phyloP scores from a whole-genome alignment of 768 basidiomycete species.

The Coprinopsis sp. region DNA sequence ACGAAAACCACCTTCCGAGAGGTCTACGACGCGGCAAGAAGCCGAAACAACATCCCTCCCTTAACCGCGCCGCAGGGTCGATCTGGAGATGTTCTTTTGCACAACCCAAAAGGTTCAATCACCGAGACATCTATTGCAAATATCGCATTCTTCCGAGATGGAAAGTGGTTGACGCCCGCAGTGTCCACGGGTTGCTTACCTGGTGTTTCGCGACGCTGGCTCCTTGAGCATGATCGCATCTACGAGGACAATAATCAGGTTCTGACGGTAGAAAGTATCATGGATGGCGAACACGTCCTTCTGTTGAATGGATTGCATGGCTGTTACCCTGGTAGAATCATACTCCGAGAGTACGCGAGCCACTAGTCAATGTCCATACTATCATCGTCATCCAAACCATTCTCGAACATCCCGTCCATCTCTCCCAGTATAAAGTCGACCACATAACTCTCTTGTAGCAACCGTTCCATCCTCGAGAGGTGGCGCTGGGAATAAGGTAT shows the following conservation, averaged over 20 bases:
- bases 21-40: conserved; percentile 61
- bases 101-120: conserved; percentile 43
- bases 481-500: conserved; percentile 96
- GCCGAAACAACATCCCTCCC: conserved; percentile 43
- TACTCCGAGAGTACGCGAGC: not conserved
- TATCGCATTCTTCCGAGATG: conserved; percentile 56
- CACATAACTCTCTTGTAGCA: conserved; percentile 94
- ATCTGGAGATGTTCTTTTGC: conserved; percentile 58
- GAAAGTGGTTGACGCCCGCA: conserved; percentile 64
- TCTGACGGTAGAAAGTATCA: conserved; percentile 39
- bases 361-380: conserved; percentile 38
- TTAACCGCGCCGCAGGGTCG: conserved; percentile 22
- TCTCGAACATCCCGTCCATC: conserved; percentile 77
- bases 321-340: conserved; percentile 51
- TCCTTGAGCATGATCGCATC: conserved; percentile 57
- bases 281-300: conserved; percentile 58
- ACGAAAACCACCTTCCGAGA: conserved; percentile 69
- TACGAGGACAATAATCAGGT: conserved; percentile 42
- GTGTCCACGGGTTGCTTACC: conserved; percentile 61
- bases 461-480: conserved; percentile 73
- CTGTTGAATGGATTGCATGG: conserved; percentile 72
- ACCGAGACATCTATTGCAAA: conserved; percentile 73
- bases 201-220: conserved; percentile 65
- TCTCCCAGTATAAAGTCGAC: conserved; percentile 85
- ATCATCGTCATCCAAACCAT: conserved; percentile 37